phyloP scores from a whole-genome alignment of 176 grass and related monocot genomes.

The Panicum miliaceum region DNA sequence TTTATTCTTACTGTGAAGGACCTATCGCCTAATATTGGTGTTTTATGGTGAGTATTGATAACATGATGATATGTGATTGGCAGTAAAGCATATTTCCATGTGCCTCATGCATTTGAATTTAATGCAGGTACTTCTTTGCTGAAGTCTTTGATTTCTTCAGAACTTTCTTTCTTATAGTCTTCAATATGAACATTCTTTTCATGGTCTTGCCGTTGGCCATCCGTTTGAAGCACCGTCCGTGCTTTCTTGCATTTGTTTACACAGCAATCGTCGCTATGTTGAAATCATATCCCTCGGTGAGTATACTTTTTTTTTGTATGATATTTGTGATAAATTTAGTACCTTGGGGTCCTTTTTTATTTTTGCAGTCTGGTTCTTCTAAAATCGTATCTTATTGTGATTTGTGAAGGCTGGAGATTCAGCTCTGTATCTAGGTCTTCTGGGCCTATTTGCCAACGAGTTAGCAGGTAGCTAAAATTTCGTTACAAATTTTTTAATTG shows the following conservation, averaged over 20 bases:
- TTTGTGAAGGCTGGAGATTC: conserved; percentile 84
- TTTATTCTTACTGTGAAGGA: conserved; percentile 85
- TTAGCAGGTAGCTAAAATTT: conserved; percentile 64
- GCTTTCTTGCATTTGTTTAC: conserved; percentile 95
- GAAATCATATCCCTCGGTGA: conserved; percentile 97
- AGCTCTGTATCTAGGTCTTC: conserved; percentile 91
- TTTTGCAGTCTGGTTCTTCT: background rate
- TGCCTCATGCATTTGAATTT: conserved; percentile 43
- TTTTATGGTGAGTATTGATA: conserved; percentile 68
- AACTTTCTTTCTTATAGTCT: conserved; percentile 94
- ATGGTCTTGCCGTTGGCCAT: conserved; percentile 91
- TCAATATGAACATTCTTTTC: conserved; percentile 94
- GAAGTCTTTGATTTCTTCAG: conserved; percentile 97
- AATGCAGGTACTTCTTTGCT: conserved; percentile 98
- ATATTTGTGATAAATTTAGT: conserved; percentile 34
- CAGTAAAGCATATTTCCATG: conserved; percentile 21
- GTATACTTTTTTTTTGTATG: conserved; percentile 39
- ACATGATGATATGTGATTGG: background rate
- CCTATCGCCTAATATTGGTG: conserved; percentile 88
- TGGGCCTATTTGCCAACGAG: conserved; percentile 89
- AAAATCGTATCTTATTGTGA: conserved; percentile 11
- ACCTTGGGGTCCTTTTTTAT: background rate
- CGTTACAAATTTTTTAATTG: conserved; percentile 4
- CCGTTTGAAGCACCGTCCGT: conserved; percentile 78
- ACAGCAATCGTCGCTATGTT: conserved; percentile 71